Conservation (phyloP, 2,329 filamentous ascomycete genomes). For the Aspergillus unguis region DNA sequence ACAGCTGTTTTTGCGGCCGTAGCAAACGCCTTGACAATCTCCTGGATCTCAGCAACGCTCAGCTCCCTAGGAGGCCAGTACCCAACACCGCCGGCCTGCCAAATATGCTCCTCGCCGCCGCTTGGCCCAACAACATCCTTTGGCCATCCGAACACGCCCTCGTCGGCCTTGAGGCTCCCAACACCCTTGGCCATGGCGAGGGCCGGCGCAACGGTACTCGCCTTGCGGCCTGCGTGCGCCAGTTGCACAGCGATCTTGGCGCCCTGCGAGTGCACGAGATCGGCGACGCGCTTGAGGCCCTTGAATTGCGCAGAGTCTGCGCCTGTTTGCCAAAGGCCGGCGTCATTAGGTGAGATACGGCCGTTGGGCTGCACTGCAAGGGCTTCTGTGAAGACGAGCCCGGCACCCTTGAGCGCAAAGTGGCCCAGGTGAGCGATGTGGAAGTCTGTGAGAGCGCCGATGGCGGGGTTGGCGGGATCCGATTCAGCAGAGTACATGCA, state of each 20-base stretch:
- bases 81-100: constrained; percentile 27
- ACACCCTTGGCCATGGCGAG: background rate
- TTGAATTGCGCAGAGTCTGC: constrained; percentile 51
- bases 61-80: constrained; percentile 15
- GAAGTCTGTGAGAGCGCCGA: constrained; percentile 4
- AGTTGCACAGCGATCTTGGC: constrained; percentile 3
- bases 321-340: constrained; percentile 3
- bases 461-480: constrained; percentile 45
- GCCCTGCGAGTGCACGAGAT: constrained; percentile 9
- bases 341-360: constrained; percentile 5
- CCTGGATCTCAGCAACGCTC: constrained; percentile 39
- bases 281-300: constrained; percentile 5
- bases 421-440: constrained; percentile 7
- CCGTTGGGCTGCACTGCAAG: constrained; percentile 3
- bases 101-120: constrained; percentile 4
- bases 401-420: constrained; percentile 4
- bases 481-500: constrained; percentile 7
- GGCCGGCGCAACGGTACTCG: constrained; percentile 3
- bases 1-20: constrained; percentile 48
- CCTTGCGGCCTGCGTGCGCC: constrained; percentile 6
- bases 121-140: constrained; percentile 3
- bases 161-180: background rate
- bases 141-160: constrained; percentile 5
- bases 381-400: constrained; percentile 3
- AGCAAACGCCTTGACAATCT: constrained; percentile 39